phyloP scores from a whole-genome alignment of 305 asterid species.

The Vinca major region DNA sequence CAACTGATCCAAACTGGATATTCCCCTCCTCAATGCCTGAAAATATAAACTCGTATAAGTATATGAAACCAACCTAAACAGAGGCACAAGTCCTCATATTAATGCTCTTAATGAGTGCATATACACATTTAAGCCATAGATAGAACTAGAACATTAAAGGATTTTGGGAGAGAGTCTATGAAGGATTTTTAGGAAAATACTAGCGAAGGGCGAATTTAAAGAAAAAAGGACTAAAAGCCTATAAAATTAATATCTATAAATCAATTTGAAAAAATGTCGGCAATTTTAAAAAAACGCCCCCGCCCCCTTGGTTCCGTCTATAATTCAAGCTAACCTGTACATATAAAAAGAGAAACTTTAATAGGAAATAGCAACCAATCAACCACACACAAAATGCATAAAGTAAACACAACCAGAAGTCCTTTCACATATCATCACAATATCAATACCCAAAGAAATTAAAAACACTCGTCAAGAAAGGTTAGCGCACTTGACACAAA shows the following conservation, averaged over 20 bases:
- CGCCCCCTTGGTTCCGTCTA: neutral
- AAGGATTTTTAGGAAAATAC: too few relatives aligned
- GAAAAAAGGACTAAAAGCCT: too few relatives aligned
- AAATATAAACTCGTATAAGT: neutral
- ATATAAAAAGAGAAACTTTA: neutral
- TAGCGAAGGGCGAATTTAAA: too few relatives aligned
- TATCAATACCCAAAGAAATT: neutral
- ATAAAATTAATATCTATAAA: too few relatives aligned
- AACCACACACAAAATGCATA: neutral
- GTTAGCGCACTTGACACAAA: too few relatives aligned
- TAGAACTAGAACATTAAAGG: too few relatives aligned
- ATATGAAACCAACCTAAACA: neutral
- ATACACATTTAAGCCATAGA: too few relatives aligned
- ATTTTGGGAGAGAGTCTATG: too few relatives aligned
- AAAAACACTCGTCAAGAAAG: neutral
- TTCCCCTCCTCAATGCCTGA: conserved; percentile 70
- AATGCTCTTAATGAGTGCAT: neutral
- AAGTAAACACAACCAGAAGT: neutral
- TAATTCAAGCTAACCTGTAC: neutral
- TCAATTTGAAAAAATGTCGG: too few relatives aligned
- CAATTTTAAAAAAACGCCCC: too few relatives aligned
- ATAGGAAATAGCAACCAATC: neutral
- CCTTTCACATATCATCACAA: neutral
- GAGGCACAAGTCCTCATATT: neutral
- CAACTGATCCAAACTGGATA: conserved; percentile 69